Evolutionary conservation across 2,329 filamentous ascomycete species (phyloP).

Genomic region (Talaromyces marneffei): DNA sequence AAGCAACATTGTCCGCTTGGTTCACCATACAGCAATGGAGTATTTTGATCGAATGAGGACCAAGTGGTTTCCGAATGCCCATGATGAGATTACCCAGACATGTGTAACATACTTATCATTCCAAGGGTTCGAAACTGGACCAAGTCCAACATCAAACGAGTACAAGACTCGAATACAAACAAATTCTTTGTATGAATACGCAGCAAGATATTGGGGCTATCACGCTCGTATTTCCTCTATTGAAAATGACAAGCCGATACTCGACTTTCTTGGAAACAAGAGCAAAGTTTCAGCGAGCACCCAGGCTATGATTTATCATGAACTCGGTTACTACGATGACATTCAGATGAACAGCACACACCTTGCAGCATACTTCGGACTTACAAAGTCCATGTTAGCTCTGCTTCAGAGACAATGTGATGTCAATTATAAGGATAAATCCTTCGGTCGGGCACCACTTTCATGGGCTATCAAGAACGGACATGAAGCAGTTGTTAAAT

Average conservation of each 20-base stretch:
- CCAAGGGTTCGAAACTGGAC: constrained; percentile 20
- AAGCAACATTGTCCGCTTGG: constrained; percentile 36
- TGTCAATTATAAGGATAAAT: neutral
- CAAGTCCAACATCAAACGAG: constrained; percentile 12
- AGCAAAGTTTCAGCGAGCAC: neutral
- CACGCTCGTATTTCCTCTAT: constrained; percentile 13
- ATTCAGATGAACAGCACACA: neutral
- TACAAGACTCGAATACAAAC: constrained; percentile 13
- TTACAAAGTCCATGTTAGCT: neutral
- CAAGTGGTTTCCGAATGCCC: constrained; percentile 28
- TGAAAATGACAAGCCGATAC: neutral
- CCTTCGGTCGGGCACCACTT: constrained; percentile 8
- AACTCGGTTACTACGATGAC: constrained; percentile 11
- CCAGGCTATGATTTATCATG: constrained; percentile 2
- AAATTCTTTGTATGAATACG: constrained; percentile 22
- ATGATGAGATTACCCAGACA: constrained; percentile 23
- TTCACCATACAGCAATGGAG: constrained; percentile 45
- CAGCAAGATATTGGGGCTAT: constrained; percentile 21
- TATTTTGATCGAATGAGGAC: constrained; percentile 34
- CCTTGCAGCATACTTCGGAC: constrained; percentile 12
- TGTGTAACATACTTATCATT: constrained; percentile 39
- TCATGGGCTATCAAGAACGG: neutral
- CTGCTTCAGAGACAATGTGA: neutral
- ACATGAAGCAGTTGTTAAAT: neutral
- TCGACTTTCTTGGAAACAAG: neutral